Conservation (phyloP, 257 asterid genomes). For the Nyctanthes arbortristis region DNA sequence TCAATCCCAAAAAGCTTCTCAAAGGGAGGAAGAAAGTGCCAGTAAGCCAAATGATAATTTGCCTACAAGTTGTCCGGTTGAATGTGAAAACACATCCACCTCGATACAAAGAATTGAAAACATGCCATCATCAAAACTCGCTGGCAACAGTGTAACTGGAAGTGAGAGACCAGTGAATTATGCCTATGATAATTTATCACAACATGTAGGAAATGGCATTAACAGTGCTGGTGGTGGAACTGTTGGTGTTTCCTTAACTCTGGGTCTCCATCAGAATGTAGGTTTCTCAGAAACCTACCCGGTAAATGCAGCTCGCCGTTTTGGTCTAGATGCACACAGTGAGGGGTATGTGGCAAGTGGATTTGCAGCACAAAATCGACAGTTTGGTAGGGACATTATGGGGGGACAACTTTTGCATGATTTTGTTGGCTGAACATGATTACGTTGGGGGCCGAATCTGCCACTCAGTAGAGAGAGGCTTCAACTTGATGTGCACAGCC, state of each 20-base stretch:
- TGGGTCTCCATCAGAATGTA: constrained; percentile 86
- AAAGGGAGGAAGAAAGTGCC: constrained; percentile 38
- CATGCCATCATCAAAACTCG: constrained; percentile 51
- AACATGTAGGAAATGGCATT: constrained; percentile 33
- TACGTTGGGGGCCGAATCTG: too few relatives aligned
- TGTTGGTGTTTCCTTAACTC: constrained; percentile 67
- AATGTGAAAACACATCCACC: constrained; percentile 48
- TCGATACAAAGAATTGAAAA: constrained; percentile 49
- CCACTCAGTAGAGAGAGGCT: too few relatives aligned
- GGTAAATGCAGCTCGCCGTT: constrained; percentile 76
- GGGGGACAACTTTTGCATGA: constrained; percentile 72
- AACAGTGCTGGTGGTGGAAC: constrained; percentile 39
- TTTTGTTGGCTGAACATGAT: constrained; percentile 59
- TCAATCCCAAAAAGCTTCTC: constrained; percentile 53
- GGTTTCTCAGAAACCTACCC: constrained; percentile 69
- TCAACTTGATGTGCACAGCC: constrained; percentile 8
- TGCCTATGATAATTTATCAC: constrained; percentile 43
- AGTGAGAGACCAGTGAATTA: constrained; percentile 37
- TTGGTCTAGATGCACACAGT: constrained; percentile 62
- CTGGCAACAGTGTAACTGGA: constrained; percentile 38
- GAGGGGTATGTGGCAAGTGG: constrained; percentile 58
- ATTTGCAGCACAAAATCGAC: constrained; percentile 53
- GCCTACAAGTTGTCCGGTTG: constrained; percentile 33
- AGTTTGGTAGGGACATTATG: constrained; percentile 55
- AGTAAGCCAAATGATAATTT: constrained; percentile 30